Conservation (phyloP, 768 basidiomycete species). For the Boletales sp. region DNA sequence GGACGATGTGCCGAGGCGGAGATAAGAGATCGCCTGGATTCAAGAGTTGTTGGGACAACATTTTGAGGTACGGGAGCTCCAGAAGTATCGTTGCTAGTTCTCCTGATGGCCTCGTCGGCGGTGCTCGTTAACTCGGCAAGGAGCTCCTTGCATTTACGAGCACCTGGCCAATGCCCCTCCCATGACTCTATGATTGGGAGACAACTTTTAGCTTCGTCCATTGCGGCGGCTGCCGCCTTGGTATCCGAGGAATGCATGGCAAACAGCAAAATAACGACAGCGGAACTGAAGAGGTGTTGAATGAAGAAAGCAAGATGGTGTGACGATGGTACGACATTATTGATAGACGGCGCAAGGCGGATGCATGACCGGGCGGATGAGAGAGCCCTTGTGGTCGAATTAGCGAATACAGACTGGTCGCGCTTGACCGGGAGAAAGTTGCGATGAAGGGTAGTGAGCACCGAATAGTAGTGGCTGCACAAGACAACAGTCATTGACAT, state of each 20-base stretch:
- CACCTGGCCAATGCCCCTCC: slow-evolving; percentile 88
- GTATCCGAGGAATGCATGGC: slow-evolving; percentile 80
- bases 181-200: slow-evolving; percentile 69
- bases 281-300: slow-evolving; percentile 85
- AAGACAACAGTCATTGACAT: slow-evolving; percentile 83
- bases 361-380: slow-evolving; percentile 84
- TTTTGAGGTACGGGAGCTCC: slow-evolving; percentile 24
- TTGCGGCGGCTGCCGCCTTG: slow-evolving; percentile 61
- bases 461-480: slow-evolving; percentile 86
- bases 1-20: slow-evolving; percentile 41
- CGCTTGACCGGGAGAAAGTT: slow-evolving; percentile 80
- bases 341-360: slow-evolving; percentile 79
- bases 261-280: slow-evolving; percentile 79
- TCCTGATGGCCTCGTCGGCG: slow-evolving; percentile 61
- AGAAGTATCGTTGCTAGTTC: slow-evolving; percentile 15
- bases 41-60: slow-evolving; percentile 36
- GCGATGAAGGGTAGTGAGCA: slow-evolving; percentile 83
- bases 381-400: slow-evolving; percentile 77
- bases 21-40: slow-evolving; percentile 55
- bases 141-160: slow-evolving; percentile 81
- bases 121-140: slow-evolving; percentile 67
- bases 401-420: slow-evolving; percentile 64
- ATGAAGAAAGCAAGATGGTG: slow-evolving; percentile 89
- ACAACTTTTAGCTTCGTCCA: slow-evolving; percentile 80
- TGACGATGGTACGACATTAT: slow-evolving; percentile 77